Evolutionary conservation across 805 yeast genomes (phyloP).

Genomic region (Candida endomychidarum): DNA sequence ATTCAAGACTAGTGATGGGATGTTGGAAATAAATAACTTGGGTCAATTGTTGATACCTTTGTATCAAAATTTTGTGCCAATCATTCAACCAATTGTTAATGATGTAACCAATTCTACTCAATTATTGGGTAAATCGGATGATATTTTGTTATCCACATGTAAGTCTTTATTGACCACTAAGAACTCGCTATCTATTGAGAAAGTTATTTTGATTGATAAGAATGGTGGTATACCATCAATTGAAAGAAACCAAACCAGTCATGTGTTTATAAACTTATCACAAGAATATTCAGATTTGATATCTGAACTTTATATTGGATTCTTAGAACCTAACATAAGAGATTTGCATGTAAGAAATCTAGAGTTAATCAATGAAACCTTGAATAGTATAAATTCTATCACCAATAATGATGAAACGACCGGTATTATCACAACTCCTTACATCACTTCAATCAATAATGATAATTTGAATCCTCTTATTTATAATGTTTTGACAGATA

Average conservation of each 20-base stretch:
- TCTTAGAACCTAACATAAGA: conserved; percentile 42
- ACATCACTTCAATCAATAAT: conserved; percentile 57
- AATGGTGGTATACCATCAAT: conserved; percentile 89
- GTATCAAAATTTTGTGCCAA: conserved; percentile 56
- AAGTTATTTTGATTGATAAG: conserved; percentile 74
- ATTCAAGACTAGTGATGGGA: not conserved
- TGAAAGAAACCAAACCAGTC: conserved; percentile 78
- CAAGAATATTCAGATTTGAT: conserved; percentile 75
- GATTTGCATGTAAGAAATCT: conserved; percentile 67
- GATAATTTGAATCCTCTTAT: conserved; percentile 78
- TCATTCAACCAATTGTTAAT: conserved; percentile 58
- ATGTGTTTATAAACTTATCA: conserved; percentile 78
- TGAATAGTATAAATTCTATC: conserved; percentile 48
- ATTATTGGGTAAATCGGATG: conserved; percentile 23
- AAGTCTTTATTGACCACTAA: conserved; percentile 23
- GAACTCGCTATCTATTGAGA: conserved; percentile 64
- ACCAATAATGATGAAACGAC: conserved; percentile 49
- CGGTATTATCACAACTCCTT: conserved; percentile 85
- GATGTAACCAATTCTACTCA: conserved; percentile 32
- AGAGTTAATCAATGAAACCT: conserved; percentile 57
- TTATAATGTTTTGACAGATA: conserved; percentile 85
- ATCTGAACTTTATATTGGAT: conserved; percentile 63
- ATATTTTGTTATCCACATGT: conserved; percentile 27
- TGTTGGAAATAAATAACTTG: conserved; percentile 9
- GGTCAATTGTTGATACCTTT: conserved; percentile 38